Conservation (phyloP, 306 rosid genomes). For the Chamaecrista fasciculata region DNA sequence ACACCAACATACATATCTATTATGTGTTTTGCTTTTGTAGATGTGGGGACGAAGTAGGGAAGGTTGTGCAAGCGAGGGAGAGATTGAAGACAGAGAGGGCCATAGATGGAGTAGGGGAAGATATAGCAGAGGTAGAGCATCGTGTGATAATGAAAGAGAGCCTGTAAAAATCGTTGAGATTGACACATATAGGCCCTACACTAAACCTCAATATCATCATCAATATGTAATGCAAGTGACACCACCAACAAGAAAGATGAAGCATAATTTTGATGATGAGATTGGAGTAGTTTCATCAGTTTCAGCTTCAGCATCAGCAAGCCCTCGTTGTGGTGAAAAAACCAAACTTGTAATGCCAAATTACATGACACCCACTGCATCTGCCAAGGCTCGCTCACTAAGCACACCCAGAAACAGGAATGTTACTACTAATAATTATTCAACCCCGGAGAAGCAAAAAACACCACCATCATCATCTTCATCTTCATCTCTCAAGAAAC, state of each 20-base stretch:
- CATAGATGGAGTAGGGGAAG: constrained; percentile 32
- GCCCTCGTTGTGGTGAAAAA: constrained; percentile 37
- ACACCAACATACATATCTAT: too few species aligned
- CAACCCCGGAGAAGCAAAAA: constrained; percentile 32
- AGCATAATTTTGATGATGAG: constrained; percentile 24
- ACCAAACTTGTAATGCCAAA: constrained; percentile 29
- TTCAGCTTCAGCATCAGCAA: constrained; percentile 35
- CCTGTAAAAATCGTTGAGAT: constrained; percentile 53
- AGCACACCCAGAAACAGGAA: constrained; percentile 48
- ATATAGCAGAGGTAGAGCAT: constrained; percentile 35
- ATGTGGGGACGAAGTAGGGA: constrained; percentile 29
- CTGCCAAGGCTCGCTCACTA: constrained; percentile 52
- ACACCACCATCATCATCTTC: constrained; percentile 20
- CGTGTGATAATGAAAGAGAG: constrained; percentile 41
- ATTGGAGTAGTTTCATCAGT: too few species aligned
- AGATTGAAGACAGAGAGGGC: constrained; percentile 32
- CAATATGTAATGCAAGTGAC: constrained; percentile 25
- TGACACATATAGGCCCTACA: constrained; percentile 41
- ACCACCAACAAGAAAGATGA: constrained; percentile 35
- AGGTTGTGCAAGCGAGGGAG: constrained; percentile 28
- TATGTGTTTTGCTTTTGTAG: not conserved
- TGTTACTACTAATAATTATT: not conserved
- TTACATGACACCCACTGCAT: constrained; percentile 57
- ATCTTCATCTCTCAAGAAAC: constrained; percentile 34
- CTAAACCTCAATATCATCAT: constrained; percentile 26